Base-by-base conservation (phyloP, 2,329 filamentous ascomycete species). In the Colletotrichum lini region DNA sequence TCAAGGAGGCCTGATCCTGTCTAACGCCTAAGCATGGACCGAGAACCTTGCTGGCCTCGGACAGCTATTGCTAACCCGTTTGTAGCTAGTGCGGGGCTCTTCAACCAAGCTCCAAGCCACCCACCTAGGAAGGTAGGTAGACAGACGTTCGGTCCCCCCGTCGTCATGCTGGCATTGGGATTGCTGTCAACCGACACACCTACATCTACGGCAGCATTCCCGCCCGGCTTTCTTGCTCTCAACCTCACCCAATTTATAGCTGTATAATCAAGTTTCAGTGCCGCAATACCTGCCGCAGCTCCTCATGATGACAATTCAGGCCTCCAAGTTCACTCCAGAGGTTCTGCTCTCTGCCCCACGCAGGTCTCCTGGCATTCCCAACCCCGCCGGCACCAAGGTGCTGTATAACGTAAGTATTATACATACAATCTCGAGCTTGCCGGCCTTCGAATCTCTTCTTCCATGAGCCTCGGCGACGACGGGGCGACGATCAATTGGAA, bases 301-400 rank as follows among this genome's bases (percentile, higher is more conserved):
- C 64, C 68, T 63, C 60, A 74, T 73, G 72, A 95, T 95, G 93
- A 94, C 92, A 9, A 87, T 93, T 78, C 87, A 87, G 74, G 91
- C 91, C 12, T 85, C 86, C 75, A 92, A 91, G 75, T 93, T 95
- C 82, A 94, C 92, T 12, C 92, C 93, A 5, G 89, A 94, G 84
- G 92, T 94, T 75, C 86, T 96, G 69, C 88, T 96, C 77, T 91
- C 91, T 74, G 92, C 93, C 18, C 93, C 93, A 42, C 90, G 94
- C 67, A 90, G 93, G 58, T 93, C 92, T 13, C 80, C 90, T 18
- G 93, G 90, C 58, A 80, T 90, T 1, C 93, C 93, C n/a, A 96
- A 94, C 79, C 80, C 85, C 47, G 85, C 88, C 63, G 92, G 92
- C 53, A 89, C 88, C 65, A 84, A 75, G 69, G 85, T 92, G 57